phyloP scores from a whole-genome alignment of 352 stramenopile species.

The Pythium guiyangense region DNA sequence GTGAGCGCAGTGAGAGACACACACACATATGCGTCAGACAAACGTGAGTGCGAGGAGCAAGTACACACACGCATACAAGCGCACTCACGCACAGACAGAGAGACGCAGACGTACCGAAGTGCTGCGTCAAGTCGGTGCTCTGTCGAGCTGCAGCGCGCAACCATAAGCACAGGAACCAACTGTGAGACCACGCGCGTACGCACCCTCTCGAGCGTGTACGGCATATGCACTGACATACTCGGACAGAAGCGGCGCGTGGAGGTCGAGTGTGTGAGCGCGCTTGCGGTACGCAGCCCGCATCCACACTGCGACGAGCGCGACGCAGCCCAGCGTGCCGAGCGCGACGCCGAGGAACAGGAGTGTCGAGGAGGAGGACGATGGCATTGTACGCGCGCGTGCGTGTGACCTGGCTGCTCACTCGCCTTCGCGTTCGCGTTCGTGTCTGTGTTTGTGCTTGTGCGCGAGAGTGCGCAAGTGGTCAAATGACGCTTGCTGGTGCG shows the following conservation, averaged over 20 bases:
- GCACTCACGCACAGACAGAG: background rate
- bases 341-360: no score
- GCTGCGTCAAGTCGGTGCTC: conserved; percentile 3
- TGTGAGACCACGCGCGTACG: no score
- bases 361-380: no score
- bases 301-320: background rate
- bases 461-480: no score
- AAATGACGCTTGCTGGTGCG: no score
- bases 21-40: no score
- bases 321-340: no score
- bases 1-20: background rate
- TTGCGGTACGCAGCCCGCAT: background rate
- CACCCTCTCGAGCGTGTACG: background rate
- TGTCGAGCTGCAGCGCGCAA: background rate
- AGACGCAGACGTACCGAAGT: background rate
- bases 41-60: background rate
- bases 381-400: no score
- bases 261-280: background rate
- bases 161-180: background rate
- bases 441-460: no score
- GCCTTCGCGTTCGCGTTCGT: no score
- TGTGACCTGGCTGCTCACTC: no score
- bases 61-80: background rate
- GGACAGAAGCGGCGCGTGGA: background rate
- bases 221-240: background rate